A percentile compares a stretch with the other conserved stretches of the same genome.
Conservation (phyloP, 2,329 filamentous ascomycete species). For the Zalaria sp. region DNA sequence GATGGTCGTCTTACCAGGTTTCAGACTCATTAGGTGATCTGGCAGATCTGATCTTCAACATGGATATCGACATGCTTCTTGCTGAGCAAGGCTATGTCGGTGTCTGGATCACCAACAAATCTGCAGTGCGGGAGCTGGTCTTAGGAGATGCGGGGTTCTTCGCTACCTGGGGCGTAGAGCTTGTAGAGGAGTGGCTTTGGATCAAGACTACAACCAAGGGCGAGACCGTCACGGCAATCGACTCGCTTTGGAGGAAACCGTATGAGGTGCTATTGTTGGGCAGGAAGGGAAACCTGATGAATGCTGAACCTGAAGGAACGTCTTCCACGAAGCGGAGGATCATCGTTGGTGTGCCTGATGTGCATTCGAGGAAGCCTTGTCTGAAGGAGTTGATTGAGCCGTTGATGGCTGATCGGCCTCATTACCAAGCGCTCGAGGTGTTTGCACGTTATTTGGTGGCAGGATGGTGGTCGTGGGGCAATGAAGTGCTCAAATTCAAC, state of each 20-base stretch:
- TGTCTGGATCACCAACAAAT: slow-evolving; percentile 67
- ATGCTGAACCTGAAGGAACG: background rate
- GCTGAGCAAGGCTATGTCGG: slow-evolving; percentile 45
- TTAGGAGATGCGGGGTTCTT: slow-evolving; percentile 47
- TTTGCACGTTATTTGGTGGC: slow-evolving; percentile 62
- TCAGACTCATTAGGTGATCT: slow-evolving; percentile 24
- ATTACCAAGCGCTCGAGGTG: slow-evolving; percentile 53
- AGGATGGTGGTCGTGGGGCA: slow-evolving; percentile 68
- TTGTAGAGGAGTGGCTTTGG: slow-evolving; percentile 64
- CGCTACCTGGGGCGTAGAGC: slow-evolving; percentile 49
- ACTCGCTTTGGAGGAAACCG: slow-evolving; percentile 55
- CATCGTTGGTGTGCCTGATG: slow-evolving; percentile 55
- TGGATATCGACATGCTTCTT: slow-evolving; percentile 40
- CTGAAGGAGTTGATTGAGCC: slow-evolving; percentile 46
- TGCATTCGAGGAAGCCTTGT: slow-evolving; percentile 69
- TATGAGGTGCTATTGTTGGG: slow-evolving; percentile 61
- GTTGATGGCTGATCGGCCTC: slow-evolving; percentile 29
- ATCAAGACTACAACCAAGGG: slow-evolving; percentile 55
- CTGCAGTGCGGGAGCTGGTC: slow-evolving; percentile 37
- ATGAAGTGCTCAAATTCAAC: slow-evolving; percentile 60
- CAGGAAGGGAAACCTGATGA: slow-evolving; percentile 15
- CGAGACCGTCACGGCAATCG: slow-evolving; percentile 47
- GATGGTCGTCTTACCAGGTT: slow-evolving; percentile 5
- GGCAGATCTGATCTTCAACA: slow-evolving; percentile 21
- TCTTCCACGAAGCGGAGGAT: slow-evolving; percentile 35